These are phyloP conservation scores for Stachybotrys echinatus DNA, from an alignment of 2,329 filamentous ascomycete genomes.

Conservation along the genomic window DNA sequence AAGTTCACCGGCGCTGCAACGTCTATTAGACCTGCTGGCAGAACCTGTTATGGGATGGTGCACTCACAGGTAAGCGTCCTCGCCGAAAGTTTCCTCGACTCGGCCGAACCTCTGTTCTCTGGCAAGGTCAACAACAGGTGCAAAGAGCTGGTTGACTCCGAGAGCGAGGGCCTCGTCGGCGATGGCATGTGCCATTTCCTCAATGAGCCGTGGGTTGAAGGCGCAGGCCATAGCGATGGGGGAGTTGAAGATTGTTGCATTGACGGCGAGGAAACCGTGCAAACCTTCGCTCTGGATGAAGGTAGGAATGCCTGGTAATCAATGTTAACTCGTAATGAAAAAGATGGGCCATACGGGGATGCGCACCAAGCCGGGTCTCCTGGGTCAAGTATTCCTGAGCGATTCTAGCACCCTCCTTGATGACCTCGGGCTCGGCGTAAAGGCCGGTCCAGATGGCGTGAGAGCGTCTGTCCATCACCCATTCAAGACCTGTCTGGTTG, in stretches of 20 bases:
- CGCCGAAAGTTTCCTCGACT: constrained; percentile 69
- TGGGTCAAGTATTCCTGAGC: constrained; percentile 66
- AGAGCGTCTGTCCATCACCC: constrained; percentile 61
- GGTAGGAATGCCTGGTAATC: constrained; percentile 56
- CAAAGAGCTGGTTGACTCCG: constrained; percentile 69
- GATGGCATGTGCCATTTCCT: constrained; percentile 63
- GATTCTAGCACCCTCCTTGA: constrained; percentile 56
- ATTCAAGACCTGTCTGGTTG: constrained; percentile 61
- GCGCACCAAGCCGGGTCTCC: constrained; percentile 24
- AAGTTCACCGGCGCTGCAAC: constrained; percentile 53
- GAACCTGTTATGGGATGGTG: background rate
- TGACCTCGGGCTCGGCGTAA: constrained; percentile 56
- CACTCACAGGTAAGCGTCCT: constrained; percentile 57
- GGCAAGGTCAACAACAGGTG: constrained; percentile 65
- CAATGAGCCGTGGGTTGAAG: constrained; percentile 59
- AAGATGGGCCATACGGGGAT: background rate
- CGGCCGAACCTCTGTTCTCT: constrained; percentile 66
- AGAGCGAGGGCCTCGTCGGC: constrained; percentile 60
- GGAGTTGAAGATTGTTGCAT: constrained; percentile 75
- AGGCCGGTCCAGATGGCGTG: constrained; percentile 70
- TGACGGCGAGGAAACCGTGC: constrained; percentile 65
- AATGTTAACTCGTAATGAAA: constrained; percentile 21
- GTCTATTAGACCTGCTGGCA: background rate
- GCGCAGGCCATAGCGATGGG: constrained; percentile 69
- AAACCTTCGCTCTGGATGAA: constrained; percentile 71